A percentile compares a stretch with the other conserved stretches of the same genome.
Conservation (phyloP, 441 rosid genomes). For the Arabidopsis lyrata region DNA sequence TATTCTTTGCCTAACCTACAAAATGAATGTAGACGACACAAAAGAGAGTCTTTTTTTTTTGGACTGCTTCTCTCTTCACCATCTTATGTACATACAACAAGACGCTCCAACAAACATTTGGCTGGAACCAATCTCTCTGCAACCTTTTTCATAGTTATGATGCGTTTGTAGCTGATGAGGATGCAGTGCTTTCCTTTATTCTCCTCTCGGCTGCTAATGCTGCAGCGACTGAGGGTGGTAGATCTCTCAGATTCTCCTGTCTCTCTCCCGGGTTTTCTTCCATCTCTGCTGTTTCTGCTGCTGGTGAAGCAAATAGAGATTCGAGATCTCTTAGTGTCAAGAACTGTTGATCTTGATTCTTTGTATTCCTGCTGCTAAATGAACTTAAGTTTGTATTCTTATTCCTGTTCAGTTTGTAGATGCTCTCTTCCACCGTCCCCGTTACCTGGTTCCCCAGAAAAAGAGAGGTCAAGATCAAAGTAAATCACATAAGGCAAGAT, state of each 20-base stretch:
- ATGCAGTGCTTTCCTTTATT: constrained; percentile 50
- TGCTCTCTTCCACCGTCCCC: constrained; percentile 91
- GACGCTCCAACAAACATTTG: constrained; percentile 43
- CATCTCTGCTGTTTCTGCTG: constrained; percentile 45
- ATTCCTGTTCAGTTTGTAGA: constrained; percentile 87
- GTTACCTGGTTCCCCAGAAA: constrained; percentile 59
- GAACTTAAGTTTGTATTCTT: constrained; percentile 59
- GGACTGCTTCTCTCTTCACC: constrained; percentile 29
- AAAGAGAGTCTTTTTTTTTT: constrained; percentile 21
- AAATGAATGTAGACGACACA: constrained; percentile 23
- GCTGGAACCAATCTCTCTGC: constrained; percentile 24
- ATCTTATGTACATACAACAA: constrained; percentile 56
- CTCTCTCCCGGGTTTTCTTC: constrained; percentile 51
- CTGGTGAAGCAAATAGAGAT: constrained; percentile 66
- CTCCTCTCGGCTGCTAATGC: constrained; percentile 94
- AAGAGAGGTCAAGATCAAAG: constrained; percentile 30
- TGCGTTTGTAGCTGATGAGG: constrained; percentile 34
- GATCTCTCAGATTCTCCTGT: constrained; percentile 62
- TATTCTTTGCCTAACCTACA: constrained; percentile 9
- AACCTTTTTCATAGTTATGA: constrained; percentile 13
- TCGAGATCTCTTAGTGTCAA: constrained; percentile 85
- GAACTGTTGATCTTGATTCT: constrained; percentile 86
- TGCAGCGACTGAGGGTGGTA: constrained; percentile 87
- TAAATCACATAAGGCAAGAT: constrained; percentile 6
- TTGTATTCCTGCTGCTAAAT: constrained; percentile 82